Conservation (phyloP, 208 protist species). For the Borovskyia barvae region DNA sequence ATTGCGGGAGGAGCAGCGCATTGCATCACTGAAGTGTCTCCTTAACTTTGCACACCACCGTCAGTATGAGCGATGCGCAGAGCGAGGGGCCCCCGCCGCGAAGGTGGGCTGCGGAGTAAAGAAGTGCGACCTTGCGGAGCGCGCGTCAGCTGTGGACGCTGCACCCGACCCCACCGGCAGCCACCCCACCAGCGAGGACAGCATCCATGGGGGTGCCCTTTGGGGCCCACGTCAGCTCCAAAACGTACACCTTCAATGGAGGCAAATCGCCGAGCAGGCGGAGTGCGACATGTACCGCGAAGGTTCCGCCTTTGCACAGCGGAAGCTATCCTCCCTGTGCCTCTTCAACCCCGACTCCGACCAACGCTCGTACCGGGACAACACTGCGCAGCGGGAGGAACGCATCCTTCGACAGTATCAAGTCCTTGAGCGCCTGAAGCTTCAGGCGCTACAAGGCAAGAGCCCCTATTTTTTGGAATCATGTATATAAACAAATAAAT, state of each 20-base stretch:
- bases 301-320: slow-evolving; percentile 30
- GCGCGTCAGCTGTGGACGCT: too few relatives aligned
- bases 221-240: slow-evolving; percentile 15
- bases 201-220: too few relatives aligned
- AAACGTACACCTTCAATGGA: slow-evolving; percentile 44
- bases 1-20: slow-evolving; percentile 18
- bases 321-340: slow-evolving; percentile 63
- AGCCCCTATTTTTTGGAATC: slow-evolving; percentile 37
- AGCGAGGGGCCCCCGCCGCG: too few relatives aligned
- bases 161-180: too few relatives aligned
- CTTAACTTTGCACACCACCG: slow-evolving; percentile 44
- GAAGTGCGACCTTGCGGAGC: too few relatives aligned
- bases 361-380: slow-evolving; percentile 42
- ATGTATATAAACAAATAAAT: slow-evolving; percentile 1
- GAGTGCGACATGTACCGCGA: slow-evolving; percentile 39
- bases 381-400: slow-evolving; percentile 28
- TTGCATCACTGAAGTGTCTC: slow-evolving; percentile 37
- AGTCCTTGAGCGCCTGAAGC: slow-evolving; percentile 28
- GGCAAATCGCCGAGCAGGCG: slow-evolving; percentile 28
- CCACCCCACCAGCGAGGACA: too few relatives aligned
- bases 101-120: too few relatives aligned
- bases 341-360: slow-evolving; percentile 62
- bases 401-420: slow-evolving; percentile 32
- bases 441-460: slow-evolving; percentile 25
- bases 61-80: slow-evolving; percentile 19